A percentile compares a stretch with the other conserved stretches of the same genome.
Evolutionary conservation across 2,329 filamentous ascomycete genomes (phyloP).

Genomic region (Xylariomycetidae sp.): DNA sequence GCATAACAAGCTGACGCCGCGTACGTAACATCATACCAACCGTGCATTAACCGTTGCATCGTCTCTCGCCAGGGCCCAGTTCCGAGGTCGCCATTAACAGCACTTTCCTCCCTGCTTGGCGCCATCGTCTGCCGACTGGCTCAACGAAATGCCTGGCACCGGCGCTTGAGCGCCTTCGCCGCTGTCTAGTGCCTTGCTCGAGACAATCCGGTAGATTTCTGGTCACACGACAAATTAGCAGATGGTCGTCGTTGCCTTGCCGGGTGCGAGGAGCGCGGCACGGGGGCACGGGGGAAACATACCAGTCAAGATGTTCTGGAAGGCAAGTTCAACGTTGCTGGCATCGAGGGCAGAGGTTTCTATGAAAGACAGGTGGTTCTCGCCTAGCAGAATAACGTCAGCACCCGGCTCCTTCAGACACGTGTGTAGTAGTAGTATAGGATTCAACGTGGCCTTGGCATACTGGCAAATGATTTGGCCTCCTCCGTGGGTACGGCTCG

Average conservation of each 20-base stretch:
- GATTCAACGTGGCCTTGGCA: slow-evolving; percentile 24
- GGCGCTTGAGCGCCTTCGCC: slow-evolving; percentile 77
- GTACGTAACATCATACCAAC: slow-evolving; percentile 31
- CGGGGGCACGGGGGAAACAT: slow-evolving; percentile 33
- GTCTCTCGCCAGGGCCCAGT: slow-evolving; percentile 16
- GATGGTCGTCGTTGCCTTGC: no score
- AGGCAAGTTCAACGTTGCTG: slow-evolving; percentile 97
- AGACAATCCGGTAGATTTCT: slow-evolving; percentile 99
- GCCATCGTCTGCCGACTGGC: slow-evolving; percentile 72
- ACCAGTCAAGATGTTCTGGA: slow-evolving; percentile 99
- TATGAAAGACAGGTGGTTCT: slow-evolving; percentile 98
- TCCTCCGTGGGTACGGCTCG: slow-evolving; percentile 96
- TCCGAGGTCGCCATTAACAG: slow-evolving; percentile 56
- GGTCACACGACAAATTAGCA: no score
- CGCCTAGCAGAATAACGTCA: slow-evolving; percentile 55
- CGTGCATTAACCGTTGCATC: slow-evolving; percentile 27
- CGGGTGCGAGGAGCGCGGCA: no score
- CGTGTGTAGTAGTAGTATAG: background rate
- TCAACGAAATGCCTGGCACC: slow-evolving; percentile 81
- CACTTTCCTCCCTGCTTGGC: slow-evolving; percentile 77
- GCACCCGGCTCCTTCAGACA: no score
- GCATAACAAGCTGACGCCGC: slow-evolving; percentile 26
- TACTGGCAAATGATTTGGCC: slow-evolving; percentile 96
- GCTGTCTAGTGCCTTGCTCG: slow-evolving; percentile 91
- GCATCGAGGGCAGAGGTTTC: slow-evolving; percentile 98